Conservation (phyloP, 148 eudicot genomes). For the Camellia sinensis region DNA sequence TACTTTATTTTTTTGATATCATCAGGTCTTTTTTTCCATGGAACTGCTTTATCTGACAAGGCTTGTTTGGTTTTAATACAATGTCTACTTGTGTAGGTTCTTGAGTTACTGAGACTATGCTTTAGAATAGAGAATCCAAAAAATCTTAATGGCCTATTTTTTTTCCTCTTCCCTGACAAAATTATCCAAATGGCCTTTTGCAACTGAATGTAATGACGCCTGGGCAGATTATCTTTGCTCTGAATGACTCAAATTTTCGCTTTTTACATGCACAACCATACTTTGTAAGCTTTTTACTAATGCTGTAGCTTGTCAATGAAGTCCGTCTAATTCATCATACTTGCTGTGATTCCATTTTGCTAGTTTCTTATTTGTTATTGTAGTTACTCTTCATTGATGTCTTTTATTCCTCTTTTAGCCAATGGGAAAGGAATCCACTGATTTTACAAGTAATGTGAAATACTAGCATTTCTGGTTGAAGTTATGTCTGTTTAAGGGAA, state of each 20-base stretch:
- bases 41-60: conserved; percentile 5
- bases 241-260: conserved; percentile 96
- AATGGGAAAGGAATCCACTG: background rate
- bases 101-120: conserved; percentile 65
- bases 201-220: conserved; percentile 89
- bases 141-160: conserved; percentile 22
- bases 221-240: conserved; percentile 89
- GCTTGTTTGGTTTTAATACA: conserved; percentile 19
- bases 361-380: conserved; percentile 4
- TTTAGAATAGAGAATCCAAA: conserved; percentile 40
- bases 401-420: background rate
- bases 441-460: background rate
- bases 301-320: conserved; percentile 2
- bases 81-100: conserved; percentile 53
- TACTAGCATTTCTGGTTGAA: background rate
- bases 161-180: conserved; percentile 39
- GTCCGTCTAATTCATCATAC: conserved; percentile 1
- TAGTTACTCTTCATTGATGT: conserved; percentile 2
- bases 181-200: conserved; percentile 69
- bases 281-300: conserved; percentile 58
- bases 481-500: background rate
- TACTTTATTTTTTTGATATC: background rate
- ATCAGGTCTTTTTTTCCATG: conserved; percentile 19
- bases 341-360: background rate
- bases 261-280: conserved; percentile 59